These are phyloP conservation scores for Exophiala oligosperma DNA, from an alignment of 2,329 filamentous ascomycete genomes.

Conservation along the genomic window DNA sequence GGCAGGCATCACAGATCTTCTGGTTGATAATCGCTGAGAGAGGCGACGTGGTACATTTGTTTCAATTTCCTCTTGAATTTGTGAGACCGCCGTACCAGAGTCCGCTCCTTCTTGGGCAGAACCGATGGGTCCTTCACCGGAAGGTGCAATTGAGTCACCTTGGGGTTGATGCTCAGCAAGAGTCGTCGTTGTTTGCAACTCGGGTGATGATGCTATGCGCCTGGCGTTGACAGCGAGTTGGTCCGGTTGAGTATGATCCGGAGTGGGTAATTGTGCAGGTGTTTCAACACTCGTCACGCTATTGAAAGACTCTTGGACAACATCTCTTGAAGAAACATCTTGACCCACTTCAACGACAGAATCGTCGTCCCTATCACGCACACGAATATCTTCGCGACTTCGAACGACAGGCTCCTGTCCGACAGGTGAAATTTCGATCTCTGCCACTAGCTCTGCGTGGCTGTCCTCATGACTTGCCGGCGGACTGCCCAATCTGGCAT, in stretches of 20 bases:
- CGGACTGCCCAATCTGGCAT: too few species aligned
- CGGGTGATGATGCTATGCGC: not conserved
- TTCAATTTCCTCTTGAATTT: not conserved
- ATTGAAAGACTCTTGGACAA: not conserved
- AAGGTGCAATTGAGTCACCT: not conserved
- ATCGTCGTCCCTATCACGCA: too few species aligned
- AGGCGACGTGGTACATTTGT: conserved; percentile 11
- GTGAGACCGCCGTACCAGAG: not conserved
- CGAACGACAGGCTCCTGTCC: too few species aligned
- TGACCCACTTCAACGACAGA: too few species aligned
- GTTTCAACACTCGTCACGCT: not conserved
- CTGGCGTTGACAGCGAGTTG: not conserved
- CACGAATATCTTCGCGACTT: too few species aligned
- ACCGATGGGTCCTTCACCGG: not conserved
- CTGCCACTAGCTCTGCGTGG: too few species aligned
- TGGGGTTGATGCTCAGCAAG: not conserved
- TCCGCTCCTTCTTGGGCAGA: not conserved
- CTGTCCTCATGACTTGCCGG: too few species aligned
- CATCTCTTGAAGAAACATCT: not conserved
- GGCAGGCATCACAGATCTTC: conserved; percentile 16
- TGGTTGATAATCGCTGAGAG: conserved; percentile 20
- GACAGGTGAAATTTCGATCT: too few species aligned
- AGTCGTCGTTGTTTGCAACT: not conserved
- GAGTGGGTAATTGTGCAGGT: conserved; percentile 17
- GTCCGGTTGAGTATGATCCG: conserved; percentile 20